Evolutionary conservation across 2,329 filamentous ascomycete genomes (phyloP).

Genomic region (Colletotrichum sp.): DNA sequence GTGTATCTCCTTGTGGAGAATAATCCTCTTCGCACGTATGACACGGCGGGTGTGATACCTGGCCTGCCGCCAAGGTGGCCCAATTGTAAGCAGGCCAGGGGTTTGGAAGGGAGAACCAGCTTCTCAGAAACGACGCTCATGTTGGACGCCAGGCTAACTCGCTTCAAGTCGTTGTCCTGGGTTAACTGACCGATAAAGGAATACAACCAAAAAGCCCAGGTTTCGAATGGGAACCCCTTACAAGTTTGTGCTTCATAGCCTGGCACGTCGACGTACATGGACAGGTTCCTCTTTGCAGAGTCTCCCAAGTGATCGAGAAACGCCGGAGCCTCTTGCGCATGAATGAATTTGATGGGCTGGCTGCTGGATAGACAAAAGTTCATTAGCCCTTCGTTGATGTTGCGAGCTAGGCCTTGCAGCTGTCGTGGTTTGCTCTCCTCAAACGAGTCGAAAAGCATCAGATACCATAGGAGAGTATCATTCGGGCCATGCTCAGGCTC

Average conservation of each 20-base stretch:
- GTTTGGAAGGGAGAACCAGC: conserved; percentile 42
- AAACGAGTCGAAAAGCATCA: conserved; percentile 36
- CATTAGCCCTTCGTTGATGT: conserved; percentile 38
- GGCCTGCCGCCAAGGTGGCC: conserved; percentile 37
- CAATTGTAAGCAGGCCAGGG: conserved; percentile 39
- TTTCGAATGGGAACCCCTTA: conserved; percentile 38
- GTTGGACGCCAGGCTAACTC: conserved; percentile 19
- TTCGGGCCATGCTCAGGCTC: conserved; percentile 26
- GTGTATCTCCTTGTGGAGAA: conserved; percentile 37
- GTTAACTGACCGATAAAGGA: conserved; percentile 42
- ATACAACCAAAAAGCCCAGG: conserved; percentile 47
- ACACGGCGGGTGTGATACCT: conserved; percentile 36
- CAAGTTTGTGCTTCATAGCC: conserved; percentile 33
- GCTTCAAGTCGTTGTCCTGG: conserved; percentile 35
- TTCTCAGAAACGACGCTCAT: conserved; percentile 36
- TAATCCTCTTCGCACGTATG: conserved; percentile 38
- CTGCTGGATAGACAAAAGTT: conserved; percentile 19
- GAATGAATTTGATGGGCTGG: conserved; percentile 33
- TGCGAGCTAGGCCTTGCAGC: conserved; percentile 30
- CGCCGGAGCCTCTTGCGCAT: conserved; percentile 30
- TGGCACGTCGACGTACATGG: conserved; percentile 33
- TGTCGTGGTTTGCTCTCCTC: conserved; percentile 26
- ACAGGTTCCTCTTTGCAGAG: conserved; percentile 31
- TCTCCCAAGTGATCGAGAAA: conserved; percentile 38
- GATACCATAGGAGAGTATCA: conserved; percentile 36